Conservation (phyloP, 495 filamentous ascomycete genomes). For the Podospora appendiculata region DNA sequence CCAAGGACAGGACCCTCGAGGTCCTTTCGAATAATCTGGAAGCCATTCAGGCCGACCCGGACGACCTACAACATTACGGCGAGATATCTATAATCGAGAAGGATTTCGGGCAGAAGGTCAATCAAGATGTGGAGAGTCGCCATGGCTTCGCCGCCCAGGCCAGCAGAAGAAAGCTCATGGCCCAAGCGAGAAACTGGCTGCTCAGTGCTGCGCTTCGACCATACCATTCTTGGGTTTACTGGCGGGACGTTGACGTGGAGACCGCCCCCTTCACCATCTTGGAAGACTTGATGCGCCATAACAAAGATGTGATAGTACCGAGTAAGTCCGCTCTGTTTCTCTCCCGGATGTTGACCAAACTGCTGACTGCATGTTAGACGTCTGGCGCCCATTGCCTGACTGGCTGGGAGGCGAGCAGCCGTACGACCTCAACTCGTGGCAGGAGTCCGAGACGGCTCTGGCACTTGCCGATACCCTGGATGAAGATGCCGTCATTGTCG, state of each 20-base stretch:
- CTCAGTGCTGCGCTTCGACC: slow-evolving; percentile 88
- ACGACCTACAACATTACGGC: slow-evolving; percentile 76
- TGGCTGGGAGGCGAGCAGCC: slow-evolving; percentile 99
- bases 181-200: slow-evolving; percentile 95
- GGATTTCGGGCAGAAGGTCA: slow-evolving; percentile 97
- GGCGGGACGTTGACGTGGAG: slow-evolving; percentile 97
- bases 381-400: slow-evolving; percentile 96
- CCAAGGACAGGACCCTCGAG: slow-evolving; percentile 81
- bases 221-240: slow-evolving; percentile 98
- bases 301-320: slow-evolving; percentile 97
- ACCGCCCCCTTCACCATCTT: slow-evolving; percentile 93
- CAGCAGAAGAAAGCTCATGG: slow-evolving; percentile 90
- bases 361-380: slow-evolving; percentile 51
- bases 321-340: slow-evolving; percentile 55
- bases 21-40: slow-evolving; percentile 66
- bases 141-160: slow-evolving; percentile 98
- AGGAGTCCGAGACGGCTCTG: slow-evolving; percentile 95
- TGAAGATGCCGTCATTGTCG: slow-evolving; percentile 98
- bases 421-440: slow-evolving; percentile 98
- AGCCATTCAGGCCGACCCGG: slow-evolving; percentile 70
- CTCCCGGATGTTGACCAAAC: too few species aligned
- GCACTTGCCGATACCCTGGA: slow-evolving; percentile 91
- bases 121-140: slow-evolving; percentile 94
- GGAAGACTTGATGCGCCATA: slow-evolving; percentile 97
- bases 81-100: slow-evolving; percentile 98